These are phyloP conservation scores for Ustilago vetiveriae DNA, from an alignment of 1,284 basidiomycete genomes.

Conservation along the genomic window DNA sequence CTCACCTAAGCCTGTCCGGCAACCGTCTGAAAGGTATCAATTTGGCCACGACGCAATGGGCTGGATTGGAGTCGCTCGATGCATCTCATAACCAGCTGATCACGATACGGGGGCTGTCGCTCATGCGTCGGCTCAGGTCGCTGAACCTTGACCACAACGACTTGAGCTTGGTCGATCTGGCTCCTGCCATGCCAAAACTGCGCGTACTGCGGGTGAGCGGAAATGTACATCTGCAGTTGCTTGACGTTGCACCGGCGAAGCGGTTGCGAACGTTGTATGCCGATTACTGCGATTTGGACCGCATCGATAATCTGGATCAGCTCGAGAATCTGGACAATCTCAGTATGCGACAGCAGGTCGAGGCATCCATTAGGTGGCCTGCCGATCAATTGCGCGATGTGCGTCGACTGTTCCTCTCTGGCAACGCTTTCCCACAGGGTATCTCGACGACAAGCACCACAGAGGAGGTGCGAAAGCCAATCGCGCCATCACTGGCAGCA, in stretches of 20 bases:
- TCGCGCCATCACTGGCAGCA: constrained; percentile 1
- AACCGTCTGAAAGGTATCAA: constrained; percentile 79
- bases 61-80: constrained; percentile 79
- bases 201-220: constrained; percentile 86
- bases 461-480: constrained; percentile 7
- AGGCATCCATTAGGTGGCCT: constrained; percentile 73
- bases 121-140: constrained; percentile 73
- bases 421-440: constrained; percentile 71
- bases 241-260: constrained; percentile 77
- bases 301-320: constrained; percentile 70
- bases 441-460: constrained; percentile 14
- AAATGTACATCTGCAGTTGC: constrained; percentile 75
- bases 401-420: constrained; percentile 91
- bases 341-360: constrained; percentile 83
- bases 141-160: constrained; percentile 84
- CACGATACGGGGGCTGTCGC: constrained; percentile 37
- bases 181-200: constrained; percentile 50
- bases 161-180: constrained; percentile 71
- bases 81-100: constrained; percentile 79
- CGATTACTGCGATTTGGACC: constrained; percentile 81
- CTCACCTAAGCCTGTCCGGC: constrained; percentile 82
- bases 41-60: constrained; percentile 53
- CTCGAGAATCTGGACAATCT: constrained; percentile 84
- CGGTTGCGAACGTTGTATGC: constrained; percentile 89
- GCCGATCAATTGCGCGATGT: constrained; percentile 83